Conservation (phyloP, 2,329 filamentous ascomycete genomes). For the Penicillium sp. region DNA sequence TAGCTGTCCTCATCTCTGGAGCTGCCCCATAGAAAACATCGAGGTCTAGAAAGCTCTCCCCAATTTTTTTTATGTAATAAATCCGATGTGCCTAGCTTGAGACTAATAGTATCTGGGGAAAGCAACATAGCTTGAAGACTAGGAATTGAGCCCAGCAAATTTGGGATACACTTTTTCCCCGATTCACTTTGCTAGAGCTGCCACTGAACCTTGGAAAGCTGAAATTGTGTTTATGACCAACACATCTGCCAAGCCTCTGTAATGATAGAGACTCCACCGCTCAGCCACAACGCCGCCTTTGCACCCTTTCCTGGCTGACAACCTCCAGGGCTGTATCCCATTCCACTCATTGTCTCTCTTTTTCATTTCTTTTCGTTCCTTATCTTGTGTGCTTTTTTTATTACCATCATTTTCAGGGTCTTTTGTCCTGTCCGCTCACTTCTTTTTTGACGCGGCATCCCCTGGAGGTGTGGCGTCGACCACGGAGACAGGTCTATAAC, state of each 20-base stretch:
- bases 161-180: too few species aligned
- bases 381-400: neutral
- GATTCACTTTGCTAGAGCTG: too few species aligned
- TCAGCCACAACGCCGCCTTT: slow-evolving; percentile 16
- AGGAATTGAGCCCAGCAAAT: too few species aligned
- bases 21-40: neutral
- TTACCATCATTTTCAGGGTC: slow-evolving; percentile 4
- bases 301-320: slow-evolving; percentile 2
- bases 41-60: neutral
- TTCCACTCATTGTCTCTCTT: slow-evolving; percentile 17
- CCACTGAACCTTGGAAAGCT: neutral
- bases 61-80: too few species aligned
- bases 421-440: slow-evolving; percentile 13
- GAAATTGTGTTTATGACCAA: neutral
- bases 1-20: neutral
- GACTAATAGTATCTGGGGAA: too few species aligned
- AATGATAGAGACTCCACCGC: slow-evolving; percentile 11
- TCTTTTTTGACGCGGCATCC: slow-evolving; percentile 13
- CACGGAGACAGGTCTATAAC: slow-evolving; percentile 2
- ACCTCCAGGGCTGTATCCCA: slow-evolving; percentile 1
- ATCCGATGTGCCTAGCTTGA: too few species aligned
- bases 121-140: too few species aligned
- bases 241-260: neutral
- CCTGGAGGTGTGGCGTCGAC: slow-evolving; percentile 16
- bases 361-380: slow-evolving; percentile 4